Percentiles rank a stretch among this genome's conserved stretches.
These are phyloP conservation scores for Gaertneriomyces semiglobifer DNA, from an alignment of 192 early-diverging fungal species.

Conservation along the genomic window DNA sequence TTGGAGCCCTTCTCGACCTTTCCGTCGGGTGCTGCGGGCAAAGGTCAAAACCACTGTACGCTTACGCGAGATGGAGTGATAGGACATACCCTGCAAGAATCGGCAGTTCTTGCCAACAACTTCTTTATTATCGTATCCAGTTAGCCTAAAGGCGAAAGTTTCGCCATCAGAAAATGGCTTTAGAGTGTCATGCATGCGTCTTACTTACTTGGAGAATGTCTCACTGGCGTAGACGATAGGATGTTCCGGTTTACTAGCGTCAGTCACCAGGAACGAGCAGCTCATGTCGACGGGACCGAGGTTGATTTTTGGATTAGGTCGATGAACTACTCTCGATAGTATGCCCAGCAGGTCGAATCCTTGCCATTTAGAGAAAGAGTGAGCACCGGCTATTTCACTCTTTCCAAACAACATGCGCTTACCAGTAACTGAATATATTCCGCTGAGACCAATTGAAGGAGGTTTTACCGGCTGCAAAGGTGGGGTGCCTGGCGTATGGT, in stretches of 20 bases:
- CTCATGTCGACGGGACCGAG: slow-evolving; percentile 57
- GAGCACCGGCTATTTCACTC: background rate
- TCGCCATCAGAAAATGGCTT: background rate
- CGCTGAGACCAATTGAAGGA: slow-evolving; percentile 17
- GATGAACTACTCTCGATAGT: slow-evolving; percentile 34
- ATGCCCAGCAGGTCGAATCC: slow-evolving; percentile 47
- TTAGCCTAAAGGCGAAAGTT: slow-evolving; percentile 38
- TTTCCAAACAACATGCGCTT: background rate
- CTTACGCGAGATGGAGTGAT: background rate
- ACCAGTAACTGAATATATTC: slow-evolving; percentile 30
- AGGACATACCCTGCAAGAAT: slow-evolving; percentile 40
- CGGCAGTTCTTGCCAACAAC: slow-evolving; percentile 49
- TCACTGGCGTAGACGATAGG: slow-evolving; percentile 63
- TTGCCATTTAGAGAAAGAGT: background rate
- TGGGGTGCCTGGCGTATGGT: background rate
- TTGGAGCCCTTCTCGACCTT: slow-evolving; percentile 40
- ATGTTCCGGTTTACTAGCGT: slow-evolving; percentile 57
- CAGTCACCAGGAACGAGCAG: slow-evolving; percentile 57
- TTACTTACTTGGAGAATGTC: slow-evolving; percentile 51
- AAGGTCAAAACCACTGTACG: background rate
- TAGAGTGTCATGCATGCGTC: background rate
- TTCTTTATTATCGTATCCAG: slow-evolving; percentile 46
- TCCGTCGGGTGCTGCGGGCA: slow-evolving; percentile 37
- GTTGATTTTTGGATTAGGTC: slow-evolving; percentile 48
- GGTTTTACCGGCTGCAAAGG: slow-evolving; percentile 14